Percentiles rank a stretch among this genome's conserved stretches.
phyloP scores from a whole-genome alignment of 1,284 basidiomycete genomes.

The Spongiforma sp. region DNA sequence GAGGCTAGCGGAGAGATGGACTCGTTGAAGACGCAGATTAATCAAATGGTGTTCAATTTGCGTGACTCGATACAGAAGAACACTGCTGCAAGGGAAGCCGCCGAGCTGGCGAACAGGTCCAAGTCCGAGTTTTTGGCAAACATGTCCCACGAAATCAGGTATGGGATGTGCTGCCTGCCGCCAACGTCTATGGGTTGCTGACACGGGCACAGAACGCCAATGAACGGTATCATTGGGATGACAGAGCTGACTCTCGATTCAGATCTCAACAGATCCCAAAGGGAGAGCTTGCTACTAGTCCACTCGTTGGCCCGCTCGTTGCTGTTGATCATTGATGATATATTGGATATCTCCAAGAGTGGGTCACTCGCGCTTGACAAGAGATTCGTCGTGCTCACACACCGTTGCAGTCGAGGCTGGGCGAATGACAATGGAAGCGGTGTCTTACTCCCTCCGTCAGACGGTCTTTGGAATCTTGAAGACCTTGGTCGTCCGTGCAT shows the following conservation, averaged over 20 bases:
- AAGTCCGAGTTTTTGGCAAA: conserved; percentile 99
- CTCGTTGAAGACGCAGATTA: conserved; percentile 98
- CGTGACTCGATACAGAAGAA: conserved; percentile 99
- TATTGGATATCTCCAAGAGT: conserved; percentile 99
- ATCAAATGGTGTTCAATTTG: conserved; percentile 99
- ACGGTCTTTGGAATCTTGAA: conserved; percentile 99
- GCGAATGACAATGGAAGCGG: conserved; percentile 99
- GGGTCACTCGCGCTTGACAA: conserved; percentile 37
- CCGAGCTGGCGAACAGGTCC: conserved; percentile 94
- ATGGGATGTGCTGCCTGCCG: conserved; percentile 29
- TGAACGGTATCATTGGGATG: conserved; percentile 99
- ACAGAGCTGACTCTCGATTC: conserved; percentile 97
- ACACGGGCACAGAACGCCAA: conserved; percentile 75
- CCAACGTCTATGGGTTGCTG: conserved; percentile 12
- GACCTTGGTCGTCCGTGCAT: conserved; percentile 97
- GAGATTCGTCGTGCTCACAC: conserved; percentile 12
- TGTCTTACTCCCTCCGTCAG: conserved; percentile 96
- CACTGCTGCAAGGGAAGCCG: conserved; percentile 96
- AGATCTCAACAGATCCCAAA: conserved; percentile 85
- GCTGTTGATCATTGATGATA: conserved; percentile 97
- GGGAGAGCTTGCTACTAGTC: conserved; percentile 96
- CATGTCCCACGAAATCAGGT: conserved; percentile 97
- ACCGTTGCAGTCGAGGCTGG: conserved; percentile 88
- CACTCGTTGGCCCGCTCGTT: conserved; percentile 94
- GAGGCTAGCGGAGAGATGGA: conserved; percentile 99